These are phyloP conservation scores for Akanthomyces lecanii DNA, from an alignment of 2,329 filamentous ascomycete species.

Conservation along the genomic window DNA sequence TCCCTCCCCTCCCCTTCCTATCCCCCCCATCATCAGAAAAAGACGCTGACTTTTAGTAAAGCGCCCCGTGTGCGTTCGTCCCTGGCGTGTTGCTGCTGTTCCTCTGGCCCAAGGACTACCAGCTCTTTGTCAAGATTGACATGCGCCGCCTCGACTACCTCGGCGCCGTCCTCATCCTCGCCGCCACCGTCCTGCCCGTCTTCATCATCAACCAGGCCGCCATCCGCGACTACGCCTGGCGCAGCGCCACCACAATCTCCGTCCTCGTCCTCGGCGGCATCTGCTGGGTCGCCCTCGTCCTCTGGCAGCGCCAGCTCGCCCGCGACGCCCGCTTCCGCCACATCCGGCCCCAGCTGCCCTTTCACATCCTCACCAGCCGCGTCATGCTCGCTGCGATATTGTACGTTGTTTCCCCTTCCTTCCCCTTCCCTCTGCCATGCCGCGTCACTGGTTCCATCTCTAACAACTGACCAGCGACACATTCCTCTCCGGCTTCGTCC, in stretches of 20 bases:
- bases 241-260: conserved; percentile 20
- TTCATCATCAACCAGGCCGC: conserved; percentile 24
- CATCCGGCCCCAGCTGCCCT: conserved; percentile 22
- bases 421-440: too few species aligned
- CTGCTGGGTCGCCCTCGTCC: conserved; percentile 20
- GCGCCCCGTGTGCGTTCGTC: conserved; percentile 15
- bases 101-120: conserved; percentile 17
- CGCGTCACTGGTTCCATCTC: background rate
- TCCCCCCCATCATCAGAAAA: background rate
- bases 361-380: conserved; percentile 20
- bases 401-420: conserved; percentile 4
- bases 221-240: conserved; percentile 22
- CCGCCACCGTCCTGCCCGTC: conserved; percentile 22
- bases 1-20: conserved; percentile 12
- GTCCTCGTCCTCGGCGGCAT: conserved; percentile 20
- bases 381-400: conserved; percentile 21
- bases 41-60: background rate
- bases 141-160: conserved; percentile 15
- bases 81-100: conserved; percentile 6
- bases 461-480: conserved; percentile 16
- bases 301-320: conserved; percentile 21
- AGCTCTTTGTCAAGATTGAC: conserved; percentile 14
- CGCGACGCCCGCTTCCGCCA: conserved; percentile 16
- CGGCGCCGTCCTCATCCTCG: conserved; percentile 19
- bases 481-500: conserved; percentile 22